phyloP scores from a whole-genome alignment of 1,284 basidiomycete genomes.

The Irpex sp. region DNA sequence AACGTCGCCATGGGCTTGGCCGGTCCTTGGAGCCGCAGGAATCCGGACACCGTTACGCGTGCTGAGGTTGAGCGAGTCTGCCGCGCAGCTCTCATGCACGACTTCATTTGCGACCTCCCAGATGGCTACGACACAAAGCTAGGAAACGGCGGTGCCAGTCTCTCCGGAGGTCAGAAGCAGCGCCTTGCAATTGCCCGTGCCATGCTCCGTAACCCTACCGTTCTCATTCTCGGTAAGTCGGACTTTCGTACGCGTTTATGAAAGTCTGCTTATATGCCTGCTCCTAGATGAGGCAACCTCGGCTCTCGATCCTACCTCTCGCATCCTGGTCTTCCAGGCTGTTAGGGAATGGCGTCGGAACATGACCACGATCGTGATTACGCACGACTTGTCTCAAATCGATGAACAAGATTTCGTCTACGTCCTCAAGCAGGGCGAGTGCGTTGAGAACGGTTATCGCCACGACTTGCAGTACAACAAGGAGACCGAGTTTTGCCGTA shows the following conservation, averaged over 20 bases:
- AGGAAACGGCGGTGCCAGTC: constrained; percentile 68
- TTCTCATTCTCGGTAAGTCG: constrained; percentile 83
- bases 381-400: constrained; percentile 92
- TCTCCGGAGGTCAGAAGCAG: constrained; percentile 95
- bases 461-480: constrained; percentile 59
- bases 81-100: constrained; percentile 83
- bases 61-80: constrained; percentile 81
- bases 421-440: constrained; percentile 77
- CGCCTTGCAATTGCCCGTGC: constrained; percentile 90
- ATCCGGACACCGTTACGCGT: constrained; percentile 48
- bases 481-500: constrained; percentile 55
- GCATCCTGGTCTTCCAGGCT: constrained; percentile 86
- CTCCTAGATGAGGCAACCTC: constrained; percentile 90
- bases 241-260: neutral
- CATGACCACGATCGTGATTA: constrained; percentile 89
- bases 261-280: neutral
- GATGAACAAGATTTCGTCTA: constrained; percentile 82
- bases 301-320: constrained; percentile 87
- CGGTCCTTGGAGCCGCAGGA: constrained; percentile 40
- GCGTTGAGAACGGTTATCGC: constrained; percentile 90
- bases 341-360: constrained; percentile 81
- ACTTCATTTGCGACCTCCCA: constrained; percentile 81
- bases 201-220: constrained; percentile 80
- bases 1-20: constrained; percentile 84
- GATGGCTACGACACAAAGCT: constrained; percentile 86